Base-by-base conservation (phyloP, 257 asterid species). In the Solanum infundibuliforme region DNA sequence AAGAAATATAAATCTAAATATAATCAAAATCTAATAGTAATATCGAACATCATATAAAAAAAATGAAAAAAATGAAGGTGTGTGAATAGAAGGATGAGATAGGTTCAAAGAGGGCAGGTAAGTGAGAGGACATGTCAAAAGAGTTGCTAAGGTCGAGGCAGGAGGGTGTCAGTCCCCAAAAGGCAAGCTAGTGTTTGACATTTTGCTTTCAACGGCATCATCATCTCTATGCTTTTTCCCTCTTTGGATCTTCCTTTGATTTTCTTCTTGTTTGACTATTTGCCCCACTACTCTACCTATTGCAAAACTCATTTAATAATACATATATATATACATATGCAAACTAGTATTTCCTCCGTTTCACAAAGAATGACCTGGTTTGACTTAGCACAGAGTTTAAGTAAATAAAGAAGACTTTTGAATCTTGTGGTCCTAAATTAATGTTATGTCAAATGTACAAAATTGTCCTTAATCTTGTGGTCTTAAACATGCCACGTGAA, bases 121-220 rank as follows among this genome's bases (percentile, higher is more conserved):
- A 87, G 86, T 62, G 93, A 91, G 90, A 92, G 93, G 90, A 86
- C 87, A 86, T 93, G 90, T 86, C 87, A 79, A 89, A 88, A 91
- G 66, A 83, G 86, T 34, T 88, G 85, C 23, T 43, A 62, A 55
- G 8, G 43, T 41, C 77, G 81, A 68, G 90, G 88, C 83, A 68
- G 90, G 87, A 83, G 86, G 52, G 83, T 41, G 60, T 88, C 93
- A 65, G 88, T 89, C 90, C 91, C 95, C 93, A 58, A 89, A 90
- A 92, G 90, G 92, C 93, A 93, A 92, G 89, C 88, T 95, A 93
- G 98, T 84, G 91, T 94, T 94, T 94, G 98, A 95, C 98, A 94
- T 94, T 94, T 95, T 95, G 96, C 98, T 95, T 93, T 94, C 98
- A 92, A 92, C 93, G 90, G 96, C 93, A 94, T 94, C 94, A 90